These are phyloP conservation scores for Russula sp. DNA, from an alignment of 768 basidiomycete species.

Conservation along the genomic window DNA sequence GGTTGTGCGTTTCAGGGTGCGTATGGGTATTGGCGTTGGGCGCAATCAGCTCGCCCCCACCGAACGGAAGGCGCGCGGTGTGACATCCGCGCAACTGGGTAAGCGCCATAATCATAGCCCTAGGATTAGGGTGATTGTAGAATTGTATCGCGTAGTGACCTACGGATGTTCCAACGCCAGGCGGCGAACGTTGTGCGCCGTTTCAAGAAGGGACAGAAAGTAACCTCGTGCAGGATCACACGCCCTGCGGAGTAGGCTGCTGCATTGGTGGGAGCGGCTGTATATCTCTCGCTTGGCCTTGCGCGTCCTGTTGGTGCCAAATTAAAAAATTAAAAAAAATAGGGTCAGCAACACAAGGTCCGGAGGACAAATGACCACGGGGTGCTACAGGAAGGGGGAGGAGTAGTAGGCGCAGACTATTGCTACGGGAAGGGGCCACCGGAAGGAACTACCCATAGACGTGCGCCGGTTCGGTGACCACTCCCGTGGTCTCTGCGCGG, in stretches of 20 bases:
- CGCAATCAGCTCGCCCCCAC: background rate
- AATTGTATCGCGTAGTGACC: background rate
- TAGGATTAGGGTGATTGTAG: background rate
- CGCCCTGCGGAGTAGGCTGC: slow-evolving; percentile 25
- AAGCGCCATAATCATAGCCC: background rate
- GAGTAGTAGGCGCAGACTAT: background rate
- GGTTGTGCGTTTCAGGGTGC: background rate
- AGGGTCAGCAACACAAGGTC: slow-evolving; percentile 6
- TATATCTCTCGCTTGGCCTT: slow-evolving; percentile 24
- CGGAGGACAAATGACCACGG: background rate
- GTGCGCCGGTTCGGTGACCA: too few relatives aligned
- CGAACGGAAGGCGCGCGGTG: background rate
- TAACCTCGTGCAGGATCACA: slow-evolving; percentile 7
- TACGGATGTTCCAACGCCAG: background rate
- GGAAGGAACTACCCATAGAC: background rate
- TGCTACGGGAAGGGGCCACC: too few relatives aligned
- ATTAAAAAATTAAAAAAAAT: background rate
- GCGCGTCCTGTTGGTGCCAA: slow-evolving; percentile 18
- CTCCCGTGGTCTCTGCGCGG: background rate
- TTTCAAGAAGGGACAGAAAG: slow-evolving; percentile 5
- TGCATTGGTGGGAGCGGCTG: slow-evolving; percentile 23
- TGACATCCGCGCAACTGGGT: background rate
- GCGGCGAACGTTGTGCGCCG: background rate
- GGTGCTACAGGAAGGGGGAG: background rate
- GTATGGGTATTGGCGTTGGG: background rate